Evolutionary conservation across 305 asterid species (phyloP), one percentile per base, ranked within the genome.

Genomic region (Petunia hybrid): DNA sequence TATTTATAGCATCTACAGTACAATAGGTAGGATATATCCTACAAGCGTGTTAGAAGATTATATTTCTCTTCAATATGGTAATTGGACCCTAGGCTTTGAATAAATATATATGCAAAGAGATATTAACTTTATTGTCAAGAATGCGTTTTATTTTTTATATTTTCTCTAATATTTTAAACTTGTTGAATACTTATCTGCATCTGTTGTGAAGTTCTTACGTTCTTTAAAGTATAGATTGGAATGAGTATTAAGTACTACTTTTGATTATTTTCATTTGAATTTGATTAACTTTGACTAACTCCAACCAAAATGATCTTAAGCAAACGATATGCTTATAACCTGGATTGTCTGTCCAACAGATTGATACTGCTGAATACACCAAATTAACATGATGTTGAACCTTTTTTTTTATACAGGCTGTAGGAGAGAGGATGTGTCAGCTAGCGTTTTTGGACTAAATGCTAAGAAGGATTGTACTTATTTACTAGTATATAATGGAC

Each of bases 321-420:
- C 7, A 10, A 46, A 8, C 55, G 9, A 46, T 46, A 46, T 46
- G 7, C 55, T 46, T 46, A 10, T 46, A 22, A 46, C 55, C 55
- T 46, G 55, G 13, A 12, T 9, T 3, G 14, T 12, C 12, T 51
- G 57, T 8, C 57, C 57, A 51, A 51, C 57, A 51, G 57, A 51
- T 51, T 51, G 57, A 14, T 51, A 51, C 3, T 51, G 14, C 57
- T 4, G 0, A 9, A 12, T 51, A 51, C 57, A 48, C 38, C 67
- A 53, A 70, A 35, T 38, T 85, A 83, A 83, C 82, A 62, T 48
- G 41, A 22, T 22, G 31, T 22, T 22, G 31, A 22, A 22, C 31
- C 31, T 22, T 22, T 22, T 22, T 22, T 22, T 22, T 22, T 22
- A 22, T 22, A 22, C 31, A 22, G 31, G 31, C 31, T 22, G 31